Evolutionary conservation across 768 basidiomycete species (phyloP).

Genomic region (Sarcodon aspratus): DNA sequence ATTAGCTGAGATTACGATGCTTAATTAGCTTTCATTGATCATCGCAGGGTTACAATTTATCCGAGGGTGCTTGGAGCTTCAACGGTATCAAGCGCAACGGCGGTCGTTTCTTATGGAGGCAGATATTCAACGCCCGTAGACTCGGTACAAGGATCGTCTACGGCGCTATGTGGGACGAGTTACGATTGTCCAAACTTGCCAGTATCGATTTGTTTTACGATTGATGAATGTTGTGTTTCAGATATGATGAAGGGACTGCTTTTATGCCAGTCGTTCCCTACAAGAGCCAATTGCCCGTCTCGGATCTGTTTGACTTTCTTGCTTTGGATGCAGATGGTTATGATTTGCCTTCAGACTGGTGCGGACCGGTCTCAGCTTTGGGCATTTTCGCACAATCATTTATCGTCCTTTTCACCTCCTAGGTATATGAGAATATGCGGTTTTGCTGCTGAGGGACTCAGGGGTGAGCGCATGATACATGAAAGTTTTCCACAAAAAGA

Average conservation of each 20-base stretch:
- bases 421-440: slow-evolving; percentile 77
- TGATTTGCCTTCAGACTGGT: slow-evolving; percentile 76
- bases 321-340: slow-evolving; percentile 72
- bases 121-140: slow-evolving; percentile 56
- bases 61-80: slow-evolving; percentile 57
- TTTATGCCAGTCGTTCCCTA: slow-evolving; percentile 62
- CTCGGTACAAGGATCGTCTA: slow-evolving; percentile 58
- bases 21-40: neutral
- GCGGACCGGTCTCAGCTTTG: neutral
- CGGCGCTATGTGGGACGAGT: slow-evolving; percentile 87
- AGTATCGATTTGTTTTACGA: neutral
- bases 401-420: slow-evolving; percentile 1
- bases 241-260: slow-evolving; percentile 80
- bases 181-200: slow-evolving; percentile 7
- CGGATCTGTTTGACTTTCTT: slow-evolving; percentile 48
- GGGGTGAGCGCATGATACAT: slow-evolving; percentile 47
- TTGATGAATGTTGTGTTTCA: slow-evolving; percentile 13
- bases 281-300: slow-evolving; percentile 36
- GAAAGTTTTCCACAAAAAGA: slow-evolving; percentile 63
- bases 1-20: too few species aligned
- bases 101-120: slow-evolving; percentile 71
- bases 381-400: slow-evolving; percentile 1
- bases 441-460: slow-evolving; percentile 56
- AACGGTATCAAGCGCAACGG: slow-evolving; percentile 66
- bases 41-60: slow-evolving; percentile 56